A percentile compares a stretch with the other conserved stretches of the same genome.
Evolutionary conservation across 2,329 filamentous ascomycete species (phyloP).

Genomic region (Talaromyces albobiverticillius): DNA sequence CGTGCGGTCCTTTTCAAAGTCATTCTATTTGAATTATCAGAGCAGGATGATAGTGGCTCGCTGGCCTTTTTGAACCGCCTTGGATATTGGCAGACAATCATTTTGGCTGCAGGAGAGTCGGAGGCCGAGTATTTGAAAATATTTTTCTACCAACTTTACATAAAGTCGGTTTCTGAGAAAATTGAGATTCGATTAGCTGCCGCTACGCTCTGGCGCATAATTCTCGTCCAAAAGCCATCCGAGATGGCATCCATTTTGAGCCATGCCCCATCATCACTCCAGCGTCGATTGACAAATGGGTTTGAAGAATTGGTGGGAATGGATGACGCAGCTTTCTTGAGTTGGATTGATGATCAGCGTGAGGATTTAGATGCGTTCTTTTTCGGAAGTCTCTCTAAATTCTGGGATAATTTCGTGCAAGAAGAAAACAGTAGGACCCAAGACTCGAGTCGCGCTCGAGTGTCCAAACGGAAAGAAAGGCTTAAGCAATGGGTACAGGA

Average conservation of each 20-base stretch:
- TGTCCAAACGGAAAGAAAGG: conserved; percentile 75
- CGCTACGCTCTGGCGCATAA: conserved; percentile 82
- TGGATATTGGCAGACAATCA: conserved; percentile 92
- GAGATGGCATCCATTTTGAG: conserved; percentile 73
- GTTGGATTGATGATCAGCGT: conserved; percentile 82
- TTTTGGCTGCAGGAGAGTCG: conserved; percentile 71
- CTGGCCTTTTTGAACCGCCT: conserved; percentile 77
- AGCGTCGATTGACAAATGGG: conserved; percentile 67
- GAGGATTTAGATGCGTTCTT: conserved; percentile 78
- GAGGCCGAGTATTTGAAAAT: conserved; percentile 81
- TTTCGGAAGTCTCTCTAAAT: conserved; percentile 72
- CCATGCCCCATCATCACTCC: conserved; percentile 67
- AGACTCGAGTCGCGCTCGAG: conserved; percentile 67
- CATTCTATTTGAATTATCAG: conserved; percentile 76
- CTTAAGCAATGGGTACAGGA: conserved; percentile 77
- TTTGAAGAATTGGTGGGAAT: conserved; percentile 83
- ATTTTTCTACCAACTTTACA: conserved; percentile 90
- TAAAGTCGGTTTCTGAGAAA: conserved; percentile 73
- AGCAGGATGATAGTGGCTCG: conserved; percentile 70
- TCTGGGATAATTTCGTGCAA: conserved; percentile 84
- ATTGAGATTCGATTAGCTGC: conserved; percentile 69
- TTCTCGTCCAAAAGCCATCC: conserved; percentile 87
- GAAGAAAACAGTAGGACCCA: conserved; percentile 77
- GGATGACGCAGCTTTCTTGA: conserved; percentile 82
- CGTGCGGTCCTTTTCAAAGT: conserved; percentile 75